Percentiles rank a stretch among this genome's conserved stretches.
phyloP scores from a whole-genome alignment of 108 stramenopile species.

The Nitzschia sp. region DNA sequence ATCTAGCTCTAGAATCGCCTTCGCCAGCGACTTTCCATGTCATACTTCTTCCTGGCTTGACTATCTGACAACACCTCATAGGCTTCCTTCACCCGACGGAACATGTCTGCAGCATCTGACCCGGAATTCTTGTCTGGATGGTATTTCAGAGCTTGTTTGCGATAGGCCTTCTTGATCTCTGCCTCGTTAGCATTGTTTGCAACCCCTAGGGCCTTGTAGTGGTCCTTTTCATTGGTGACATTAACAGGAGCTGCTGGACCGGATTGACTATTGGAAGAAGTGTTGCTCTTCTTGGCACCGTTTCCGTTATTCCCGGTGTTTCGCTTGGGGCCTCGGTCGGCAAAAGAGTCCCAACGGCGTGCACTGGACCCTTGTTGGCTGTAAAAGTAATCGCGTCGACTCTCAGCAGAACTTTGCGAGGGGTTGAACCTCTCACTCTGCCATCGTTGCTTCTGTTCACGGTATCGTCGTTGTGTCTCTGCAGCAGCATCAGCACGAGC shows the following conservation, averaged over 20 bases:
- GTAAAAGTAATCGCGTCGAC: conserved; percentile 46
- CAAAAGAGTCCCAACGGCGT: conserved; percentile 75
- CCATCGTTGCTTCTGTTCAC: conserved; percentile 40
- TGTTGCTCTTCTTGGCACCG: conserved; percentile 3
- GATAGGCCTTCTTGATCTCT: conserved; percentile 80
- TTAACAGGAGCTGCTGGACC: not conserved
- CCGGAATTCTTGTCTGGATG: conserved; percentile 53
- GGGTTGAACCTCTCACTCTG: conserved; percentile 47
- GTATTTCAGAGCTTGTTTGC: conserved; percentile 51
- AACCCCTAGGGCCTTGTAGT: conserved; percentile 66
- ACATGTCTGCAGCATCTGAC: conserved; percentile 65
- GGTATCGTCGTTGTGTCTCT: conserved; percentile 25
- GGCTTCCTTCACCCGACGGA: conserved; percentile 70
- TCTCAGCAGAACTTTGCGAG: conserved; percentile 25
- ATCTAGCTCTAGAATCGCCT: conserved; percentile 7
- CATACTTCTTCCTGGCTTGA: conserved; percentile 56
- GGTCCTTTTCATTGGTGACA: conserved; percentile 16
- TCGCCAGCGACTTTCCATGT: conserved; percentile 43
- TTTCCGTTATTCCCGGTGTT: conserved; percentile 20
- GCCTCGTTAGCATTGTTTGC: conserved; percentile 46
- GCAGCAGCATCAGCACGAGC: conserved; percentile 32
- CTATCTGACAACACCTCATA: conserved; percentile 73
- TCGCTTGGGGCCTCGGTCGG: conserved; percentile 31
- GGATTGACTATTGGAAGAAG: conserved; percentile 13
- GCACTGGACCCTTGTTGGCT: conserved; percentile 30